Evolutionary conservation across 495 filamentous ascomycete genomes (phyloP).

Genomic region (Neurospora sp.): DNA sequence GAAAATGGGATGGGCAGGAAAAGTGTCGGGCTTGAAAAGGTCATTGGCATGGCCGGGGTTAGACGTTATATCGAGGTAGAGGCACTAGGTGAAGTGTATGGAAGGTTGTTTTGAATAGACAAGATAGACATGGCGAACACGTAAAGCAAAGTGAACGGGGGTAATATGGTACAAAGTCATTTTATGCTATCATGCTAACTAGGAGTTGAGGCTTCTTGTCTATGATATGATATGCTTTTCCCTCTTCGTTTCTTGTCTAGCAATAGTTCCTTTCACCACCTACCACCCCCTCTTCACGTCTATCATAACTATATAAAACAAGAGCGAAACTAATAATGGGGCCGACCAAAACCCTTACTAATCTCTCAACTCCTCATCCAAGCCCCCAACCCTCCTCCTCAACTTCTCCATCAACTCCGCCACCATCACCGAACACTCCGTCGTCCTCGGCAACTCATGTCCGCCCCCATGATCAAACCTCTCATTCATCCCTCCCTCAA

Average conservation of each 20-base stretch:
- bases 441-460: slow-evolving; percentile 38
- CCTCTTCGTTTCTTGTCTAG: not conserved
- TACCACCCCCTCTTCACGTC: not conserved
- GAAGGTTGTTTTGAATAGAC: not conserved
- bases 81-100: not conserved
- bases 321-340: not conserved
- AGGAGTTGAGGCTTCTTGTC: not conserved
- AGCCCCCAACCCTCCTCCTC: not conserved
- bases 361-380: not conserved
- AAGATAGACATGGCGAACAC: not conserved
- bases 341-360: not conserved
- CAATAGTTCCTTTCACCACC: not conserved
- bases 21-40: not conserved
- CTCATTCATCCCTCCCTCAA: slow-evolving; percentile 31
- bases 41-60: not conserved
- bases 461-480: slow-evolving; percentile 44
- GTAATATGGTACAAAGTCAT: not conserved
- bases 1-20: not conserved
- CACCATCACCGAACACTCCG: slow-evolving; percentile 16
- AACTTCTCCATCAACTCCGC: slow-evolving; percentile 18
- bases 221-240: not conserved
- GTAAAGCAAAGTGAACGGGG: not conserved
- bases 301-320: not conserved
- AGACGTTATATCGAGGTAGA: not conserved
- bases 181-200: not conserved